Evolutionary conservation across 495 filamentous ascomycete species (phyloP), one percentile per base, ranked within the genome.

Genomic region (Trichocladium uniseriatum): DNA sequence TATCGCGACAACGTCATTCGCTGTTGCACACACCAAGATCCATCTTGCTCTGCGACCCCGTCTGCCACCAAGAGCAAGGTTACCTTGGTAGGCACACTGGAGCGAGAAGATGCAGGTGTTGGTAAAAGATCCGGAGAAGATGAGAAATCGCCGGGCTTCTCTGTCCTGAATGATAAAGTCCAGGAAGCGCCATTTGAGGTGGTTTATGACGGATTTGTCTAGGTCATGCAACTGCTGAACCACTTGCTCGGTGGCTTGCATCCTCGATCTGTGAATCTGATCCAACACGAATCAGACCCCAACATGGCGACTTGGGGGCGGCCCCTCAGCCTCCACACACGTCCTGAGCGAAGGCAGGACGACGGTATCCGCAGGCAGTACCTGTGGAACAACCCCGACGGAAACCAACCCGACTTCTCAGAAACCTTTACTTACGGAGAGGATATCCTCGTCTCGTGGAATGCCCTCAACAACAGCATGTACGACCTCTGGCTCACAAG

Each of bases 401-500:
- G 54, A 9, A 41, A 41, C 22, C 20, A 31, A 7, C 49, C 54
- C 18, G 45, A 56, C 15, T 56, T 56, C n/a, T 45, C 49, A 20
- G 39, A 56, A 19, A 43, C 44, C 0, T 56, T 41, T 21, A 29
- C 31, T 3, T 37, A 49, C 37, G 54, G 54, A 21, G 49, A 56
- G 27, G 42, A 52, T 40, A 49, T 56, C n/a, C n/a, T 52, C 39
- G 34, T 56, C n/a, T 56, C 54, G 7, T 56, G 54, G 54, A 56
- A 56, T 21, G 49, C 45, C 4, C 49, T 56, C 49, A 56, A 56
- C 40, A 56, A 56, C 36, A 52, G 45, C 40, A 44, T 56, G 9
- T 56, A 56, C 41, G 54, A 56, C 37, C 49, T 56, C 4, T 56
- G 54, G 54, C 35, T 56, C 9, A 56, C 54, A 8, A 56, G 44